phyloP scores from a whole-genome alignment of 352 stramenopile genomes.

The Phytophthora quininea region DNA sequence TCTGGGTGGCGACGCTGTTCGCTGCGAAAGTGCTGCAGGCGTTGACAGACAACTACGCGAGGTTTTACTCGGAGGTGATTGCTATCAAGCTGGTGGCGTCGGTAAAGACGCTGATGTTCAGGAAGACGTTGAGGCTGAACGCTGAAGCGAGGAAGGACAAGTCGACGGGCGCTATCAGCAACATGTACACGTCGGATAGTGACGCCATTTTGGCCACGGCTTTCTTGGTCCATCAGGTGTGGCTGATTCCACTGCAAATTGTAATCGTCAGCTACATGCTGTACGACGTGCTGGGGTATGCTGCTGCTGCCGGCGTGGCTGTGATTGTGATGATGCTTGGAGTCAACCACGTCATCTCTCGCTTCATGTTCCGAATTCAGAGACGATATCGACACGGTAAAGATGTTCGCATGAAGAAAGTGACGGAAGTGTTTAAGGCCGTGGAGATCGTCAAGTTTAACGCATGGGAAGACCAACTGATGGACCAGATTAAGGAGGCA shows the following conservation, averaged over 20 bases:
- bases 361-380: slow-evolving; percentile 49
- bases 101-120: slow-evolving; percentile 61
- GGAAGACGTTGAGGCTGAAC: slow-evolving; percentile 56
- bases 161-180: slow-evolving; percentile 62
- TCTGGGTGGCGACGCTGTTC: slow-evolving; percentile 55
- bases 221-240: slow-evolving; percentile 64
- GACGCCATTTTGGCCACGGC: slow-evolving; percentile 45
- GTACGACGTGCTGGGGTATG: slow-evolving; percentile 44
- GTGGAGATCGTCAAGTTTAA: slow-evolving; percentile 95
- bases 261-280: slow-evolving; percentile 50
- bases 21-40: slow-evolving; percentile 59
- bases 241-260: slow-evolving; percentile 65
- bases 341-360: slow-evolving; percentile 44
- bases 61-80: slow-evolving; percentile 54
- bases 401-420: slow-evolving; percentile 59
- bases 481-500: slow-evolving; percentile 51
- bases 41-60: slow-evolving; percentile 53
- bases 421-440: slow-evolving; percentile 65
- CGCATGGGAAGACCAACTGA: slow-evolving; percentile 88
- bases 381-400: slow-evolving; percentile 57
- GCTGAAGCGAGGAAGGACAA: slow-evolving; percentile 44
- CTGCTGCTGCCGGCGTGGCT: slow-evolving; percentile 43
- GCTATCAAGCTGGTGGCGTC: slow-evolving; percentile 58
- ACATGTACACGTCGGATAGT: slow-evolving; percentile 69
- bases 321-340: slow-evolving; percentile 45